Evolutionary conservation across 257 asterid species (phyloP).

Genomic region (Nicotiana paniculata): DNA sequence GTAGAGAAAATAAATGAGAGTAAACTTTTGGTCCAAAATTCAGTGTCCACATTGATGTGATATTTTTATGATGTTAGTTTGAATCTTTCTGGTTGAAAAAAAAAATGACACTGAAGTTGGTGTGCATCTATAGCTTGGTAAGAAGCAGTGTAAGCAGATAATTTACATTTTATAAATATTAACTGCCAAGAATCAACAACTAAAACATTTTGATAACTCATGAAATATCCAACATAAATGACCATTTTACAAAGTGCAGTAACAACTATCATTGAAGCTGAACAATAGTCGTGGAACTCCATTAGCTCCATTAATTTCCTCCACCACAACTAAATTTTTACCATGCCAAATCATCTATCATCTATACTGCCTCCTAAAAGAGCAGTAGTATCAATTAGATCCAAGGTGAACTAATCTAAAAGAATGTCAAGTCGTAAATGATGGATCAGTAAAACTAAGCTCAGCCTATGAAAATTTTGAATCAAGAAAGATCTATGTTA

Average conservation of each 20-base stretch:
- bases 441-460: neutral
- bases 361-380: neutral
- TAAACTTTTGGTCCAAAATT: no score
- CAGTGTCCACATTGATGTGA: no score
- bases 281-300: neutral
- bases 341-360: neutral
- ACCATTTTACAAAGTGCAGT: neutral
- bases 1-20: no score
- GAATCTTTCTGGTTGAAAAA: no score
- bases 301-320: neutral
- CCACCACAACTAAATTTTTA: neutral
- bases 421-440: neutral
- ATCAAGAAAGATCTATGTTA: neutral
- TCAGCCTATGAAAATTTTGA: constrained; percentile 9
- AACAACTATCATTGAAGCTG: no score
- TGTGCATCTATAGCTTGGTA: no score
- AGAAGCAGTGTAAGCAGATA: no score
- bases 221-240: neutral
- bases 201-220: neutral
- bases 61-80: no score
- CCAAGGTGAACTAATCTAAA: neutral
- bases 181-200: no score
- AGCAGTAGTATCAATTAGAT: neutral
- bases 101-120: no score
- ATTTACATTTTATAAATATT: no score